A percentile compares a stretch with the other conserved stretches of the same genome.
phyloP scores from a whole-genome alignment of 345 rosid species.

The Aquilaria yunnanensis region DNA sequence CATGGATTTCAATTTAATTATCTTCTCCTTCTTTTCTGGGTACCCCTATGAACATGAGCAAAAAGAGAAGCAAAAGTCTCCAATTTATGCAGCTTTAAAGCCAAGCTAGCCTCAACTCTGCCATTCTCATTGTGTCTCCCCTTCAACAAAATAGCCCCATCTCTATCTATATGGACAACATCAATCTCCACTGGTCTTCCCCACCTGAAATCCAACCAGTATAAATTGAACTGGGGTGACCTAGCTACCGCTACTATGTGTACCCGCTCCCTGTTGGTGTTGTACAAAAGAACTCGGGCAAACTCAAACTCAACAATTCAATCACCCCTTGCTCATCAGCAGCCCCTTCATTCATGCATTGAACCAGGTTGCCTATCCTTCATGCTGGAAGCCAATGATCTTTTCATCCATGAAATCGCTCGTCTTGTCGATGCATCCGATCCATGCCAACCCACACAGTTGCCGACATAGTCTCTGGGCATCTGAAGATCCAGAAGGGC shows the following conservation, averaged over 20 bases:
- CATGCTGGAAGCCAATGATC: constrained; percentile 10
- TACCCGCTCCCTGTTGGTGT: not conserved
- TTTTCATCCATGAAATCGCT: constrained; percentile 12
- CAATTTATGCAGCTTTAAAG: constrained; percentile 15
- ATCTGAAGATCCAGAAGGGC: constrained; percentile 2
- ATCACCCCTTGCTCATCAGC: not conserved
- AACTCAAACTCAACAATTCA: too few species aligned
- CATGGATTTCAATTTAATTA: too few species aligned
- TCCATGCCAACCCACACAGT: constrained; percentile 8
- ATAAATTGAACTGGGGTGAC: constrained; percentile 3
- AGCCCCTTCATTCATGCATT: constrained; percentile 1
- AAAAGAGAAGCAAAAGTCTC: constrained; percentile 17
- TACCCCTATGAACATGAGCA: not conserved
- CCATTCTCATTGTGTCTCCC: constrained; percentile 17
- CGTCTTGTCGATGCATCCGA: not conserved
- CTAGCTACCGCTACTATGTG: not conserved
- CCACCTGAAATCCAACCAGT: constrained; percentile 17
- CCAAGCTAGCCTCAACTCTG: constrained; percentile 26
- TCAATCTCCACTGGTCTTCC: constrained; percentile 2
- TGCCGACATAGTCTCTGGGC: constrained; percentile 15
- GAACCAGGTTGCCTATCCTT: constrained; percentile 13
- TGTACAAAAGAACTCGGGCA: too few species aligned
- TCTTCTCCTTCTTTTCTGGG: too few species aligned
- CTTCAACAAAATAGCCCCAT: constrained; percentile 5
- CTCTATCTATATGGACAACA: constrained; percentile 18